Evolutionary conservation across 2,329 filamentous ascomycete genomes (phyloP).

Genomic region (Didymella glomerata): DNA sequence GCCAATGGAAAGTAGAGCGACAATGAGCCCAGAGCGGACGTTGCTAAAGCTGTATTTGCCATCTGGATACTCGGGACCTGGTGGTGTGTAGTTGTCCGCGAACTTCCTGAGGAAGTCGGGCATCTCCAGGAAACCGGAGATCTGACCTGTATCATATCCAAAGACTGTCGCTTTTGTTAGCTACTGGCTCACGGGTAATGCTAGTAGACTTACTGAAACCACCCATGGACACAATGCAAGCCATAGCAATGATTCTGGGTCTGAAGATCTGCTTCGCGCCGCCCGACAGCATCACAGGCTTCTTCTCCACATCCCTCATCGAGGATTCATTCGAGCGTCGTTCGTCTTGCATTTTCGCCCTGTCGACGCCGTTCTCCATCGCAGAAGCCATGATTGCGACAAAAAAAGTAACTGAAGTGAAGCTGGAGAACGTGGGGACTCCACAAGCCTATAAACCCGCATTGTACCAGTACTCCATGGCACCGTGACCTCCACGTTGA

Average conservation of each 20-base stretch:
- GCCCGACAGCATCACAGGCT: slow-evolving; percentile 34
- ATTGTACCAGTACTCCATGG: slow-evolving; percentile 3
- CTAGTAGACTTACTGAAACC: slow-evolving; percentile 35
- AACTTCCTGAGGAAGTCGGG: slow-evolving; percentile 45
- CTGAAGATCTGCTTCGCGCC: slow-evolving; percentile 42
- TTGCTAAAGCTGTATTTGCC: slow-evolving; percentile 42
- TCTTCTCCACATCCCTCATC: slow-evolving; percentile 42
- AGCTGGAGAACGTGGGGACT: slow-evolving; percentile 7
- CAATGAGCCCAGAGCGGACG: slow-evolving; percentile 46
- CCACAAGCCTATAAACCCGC: slow-evolving; percentile 21
- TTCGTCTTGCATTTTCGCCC: slow-evolving; percentile 10
- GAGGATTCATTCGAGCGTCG: slow-evolving; percentile 34
- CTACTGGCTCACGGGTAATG: fast-evolving
- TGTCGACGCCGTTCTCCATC: background rate
- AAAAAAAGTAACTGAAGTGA: background rate
- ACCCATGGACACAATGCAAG: slow-evolving; percentile 47
- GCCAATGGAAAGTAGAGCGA: slow-evolving; percentile 68
- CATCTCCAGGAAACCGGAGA: slow-evolving; percentile 51
- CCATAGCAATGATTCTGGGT: slow-evolving; percentile 46
- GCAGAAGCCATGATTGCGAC: slow-evolving; percentile 10
- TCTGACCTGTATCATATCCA: slow-evolving; percentile 49
- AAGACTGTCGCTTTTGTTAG: slow-evolving; percentile 27
- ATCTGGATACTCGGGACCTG: slow-evolving; percentile 16
- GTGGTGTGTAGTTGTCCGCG: slow-evolving; percentile 29
- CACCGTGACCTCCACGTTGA: slow-evolving; percentile 9